Evolutionary conservation across 2,329 filamentous ascomycete species (phyloP).

Genomic region (Emericellopsis atlantica): DNA sequence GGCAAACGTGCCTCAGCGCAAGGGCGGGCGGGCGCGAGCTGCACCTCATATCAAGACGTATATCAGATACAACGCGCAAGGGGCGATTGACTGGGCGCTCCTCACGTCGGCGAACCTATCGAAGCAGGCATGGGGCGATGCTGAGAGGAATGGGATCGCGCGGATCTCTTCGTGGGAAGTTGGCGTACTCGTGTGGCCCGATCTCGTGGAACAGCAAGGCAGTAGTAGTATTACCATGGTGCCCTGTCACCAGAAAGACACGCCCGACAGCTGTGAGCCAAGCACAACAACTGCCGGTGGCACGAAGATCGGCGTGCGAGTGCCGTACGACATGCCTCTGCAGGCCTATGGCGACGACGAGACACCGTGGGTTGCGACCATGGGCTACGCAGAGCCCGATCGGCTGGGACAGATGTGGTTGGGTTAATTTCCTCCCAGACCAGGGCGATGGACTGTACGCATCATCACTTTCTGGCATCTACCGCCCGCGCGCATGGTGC

Average conservation of each 20-base stretch:
- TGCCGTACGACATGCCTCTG: constrained; percentile 75
- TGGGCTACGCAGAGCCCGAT: constrained; percentile 47
- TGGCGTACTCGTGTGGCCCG: constrained; percentile 75
- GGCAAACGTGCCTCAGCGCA: constrained; percentile 11
- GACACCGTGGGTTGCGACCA: constrained; percentile 64
- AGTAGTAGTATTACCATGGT: constrained; percentile 46
- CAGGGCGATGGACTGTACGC: not conserved
- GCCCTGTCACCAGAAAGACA: constrained; percentile 52
- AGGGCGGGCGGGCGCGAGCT: constrained; percentile 53
- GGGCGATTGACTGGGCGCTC: constrained; percentile 67
- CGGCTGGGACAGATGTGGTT: constrained; percentile 28
- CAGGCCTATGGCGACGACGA: constrained; percentile 50
- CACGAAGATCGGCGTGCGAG: constrained; percentile 53
- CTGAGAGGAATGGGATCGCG: constrained; percentile 44
- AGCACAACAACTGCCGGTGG: constrained; percentile 7
- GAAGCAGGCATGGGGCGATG: constrained; percentile 77
- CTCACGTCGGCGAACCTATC: constrained; percentile 86
- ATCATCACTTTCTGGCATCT: too few species aligned
- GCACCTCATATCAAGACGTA: constrained; percentile 90
- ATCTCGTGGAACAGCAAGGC: constrained; percentile 26
- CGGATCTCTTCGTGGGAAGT: constrained; percentile 73
- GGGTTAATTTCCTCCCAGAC: not conserved
- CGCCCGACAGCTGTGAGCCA: constrained; percentile 19
- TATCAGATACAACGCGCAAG: constrained; percentile 45
- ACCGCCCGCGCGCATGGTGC: too few species aligned